Percentiles rank a stretch among this genome's conserved stretches.
Conservation (phyloP, 2,329 filamentous ascomycete genomes). For the Pyrenochaeta sp. region DNA sequence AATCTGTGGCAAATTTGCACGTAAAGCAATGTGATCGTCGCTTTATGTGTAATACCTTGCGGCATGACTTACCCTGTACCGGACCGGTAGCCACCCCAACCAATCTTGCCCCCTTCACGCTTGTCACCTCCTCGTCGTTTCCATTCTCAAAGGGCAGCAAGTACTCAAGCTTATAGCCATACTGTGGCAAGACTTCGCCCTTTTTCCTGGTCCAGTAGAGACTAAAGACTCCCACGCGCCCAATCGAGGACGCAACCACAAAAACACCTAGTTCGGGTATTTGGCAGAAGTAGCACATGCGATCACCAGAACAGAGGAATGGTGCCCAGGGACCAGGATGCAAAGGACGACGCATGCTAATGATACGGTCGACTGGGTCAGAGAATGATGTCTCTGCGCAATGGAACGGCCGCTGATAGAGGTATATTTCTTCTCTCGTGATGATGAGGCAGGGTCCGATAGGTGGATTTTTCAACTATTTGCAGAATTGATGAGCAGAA, state of each 20-base stretch:
- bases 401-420: constrained; percentile 49
- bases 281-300: constrained; percentile 69
- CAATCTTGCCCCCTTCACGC: constrained; percentile 53
- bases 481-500: too few species aligned
- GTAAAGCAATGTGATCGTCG: too few species aligned
- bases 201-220: constrained; percentile 56
- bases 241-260: constrained; percentile 71
- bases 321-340: constrained; percentile 11
- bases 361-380: constrained; percentile 22
- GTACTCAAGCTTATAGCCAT: constrained; percentile 63
- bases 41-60: too few species aligned
- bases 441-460: constrained; percentile 52
- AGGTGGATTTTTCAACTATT: neutral
- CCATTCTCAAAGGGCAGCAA: constrained; percentile 58
- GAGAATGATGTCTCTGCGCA: constrained; percentile 6
- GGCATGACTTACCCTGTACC: constrained; percentile 61
- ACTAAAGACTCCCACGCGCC: constrained; percentile 69
- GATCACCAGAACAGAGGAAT: constrained; percentile 46
- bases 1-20: too few species aligned
- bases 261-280: constrained; percentile 77
- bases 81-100: constrained; percentile 74
- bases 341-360: constrained; percentile 50
- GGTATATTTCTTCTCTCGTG: constrained; percentile 54
- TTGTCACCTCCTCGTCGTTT: constrained; percentile 9
- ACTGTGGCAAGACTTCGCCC: constrained; percentile 52